Base-by-base conservation (phyloP, 2,329 filamentous ascomycete genomes). In the Claviceps paspali region DNA sequence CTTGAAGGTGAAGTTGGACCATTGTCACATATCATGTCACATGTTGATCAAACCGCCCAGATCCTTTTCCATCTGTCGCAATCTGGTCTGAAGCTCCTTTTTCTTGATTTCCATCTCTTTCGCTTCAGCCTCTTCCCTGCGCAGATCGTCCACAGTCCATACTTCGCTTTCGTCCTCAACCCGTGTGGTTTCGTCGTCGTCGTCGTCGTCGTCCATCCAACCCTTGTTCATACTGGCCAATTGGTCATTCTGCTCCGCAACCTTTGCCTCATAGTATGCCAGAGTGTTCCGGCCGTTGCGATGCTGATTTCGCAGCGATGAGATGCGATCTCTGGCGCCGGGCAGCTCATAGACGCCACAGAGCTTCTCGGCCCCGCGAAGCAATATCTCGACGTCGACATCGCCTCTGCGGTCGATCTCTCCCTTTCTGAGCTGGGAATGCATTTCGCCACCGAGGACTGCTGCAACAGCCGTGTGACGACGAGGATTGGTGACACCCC, bases 291-390 rank as follows among this genome's bases (percentile, higher is more conserved):
- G 68, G 41, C 91, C 70, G 49, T 83, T 70, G 28, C 73, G 67
- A 55, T 88, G 73, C 49, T 83, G 77, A 38, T 72, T 70, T 42
- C 86, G 70, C 51, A 94, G 67, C 29, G 68, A 66, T 0, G 75
- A 65, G 46, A 96, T 92, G 43, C 78, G 73, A 50, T 93, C 84
- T 12, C 70, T 57, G 4, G 83, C 84, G 4, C 86, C 87, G 0
- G 81, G 72, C 21, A 93, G 70, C 24, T 84, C 80, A 53, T 95
- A 96, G 21, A 95, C 87, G 31, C 72, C 72, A 48, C 86, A 87
- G 22, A 96, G 70, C 64, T 86, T 94, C 64, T 95, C 86, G 1
- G 87, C 88, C 1, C 88, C 87, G 37, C 73, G 69, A 17, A 98
- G 67, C 22, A 98, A 62, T 1, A 93, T 69, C 50, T 93, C 83